A percentile compares a stretch with the other conserved stretches of the same genome.
Evolutionary conservation across 2,329 filamentous ascomycete genomes (phyloP).

Genomic region (Chalaropsis thielavioides): DNA sequence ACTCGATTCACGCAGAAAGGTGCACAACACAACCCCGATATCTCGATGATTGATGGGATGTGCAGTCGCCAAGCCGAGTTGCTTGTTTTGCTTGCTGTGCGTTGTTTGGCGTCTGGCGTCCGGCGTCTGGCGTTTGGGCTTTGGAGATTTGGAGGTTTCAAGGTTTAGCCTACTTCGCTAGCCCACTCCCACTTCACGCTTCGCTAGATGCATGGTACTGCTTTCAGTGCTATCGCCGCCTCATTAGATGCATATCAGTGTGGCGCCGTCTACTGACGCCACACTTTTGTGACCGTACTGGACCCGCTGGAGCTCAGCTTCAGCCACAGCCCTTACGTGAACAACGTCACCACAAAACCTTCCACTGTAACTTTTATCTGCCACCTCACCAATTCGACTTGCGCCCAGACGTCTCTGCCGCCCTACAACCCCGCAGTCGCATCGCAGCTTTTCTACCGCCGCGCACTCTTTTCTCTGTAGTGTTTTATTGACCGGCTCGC

Average conservation of each 20-base stretch:
- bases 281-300: not conserved
- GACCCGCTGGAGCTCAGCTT: not conserved
- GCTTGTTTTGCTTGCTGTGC: slow-evolving; percentile 3
- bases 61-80: not conserved
- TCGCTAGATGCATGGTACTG: slow-evolving; percentile 6
- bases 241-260: not conserved
- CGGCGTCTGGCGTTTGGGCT: not conserved
- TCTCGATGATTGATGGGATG: not conserved
- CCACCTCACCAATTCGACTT: not conserved
- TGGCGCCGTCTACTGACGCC: not conserved
- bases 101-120: slow-evolving; percentile 1
- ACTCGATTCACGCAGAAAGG: not conserved
- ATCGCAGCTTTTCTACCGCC: not conserved
- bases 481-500: too few relatives aligned
- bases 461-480: not conserved
- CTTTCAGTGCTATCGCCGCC: slow-evolving; percentile 9
- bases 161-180: not conserved
- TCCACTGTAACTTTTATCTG: not conserved
- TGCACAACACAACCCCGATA: not conserved
- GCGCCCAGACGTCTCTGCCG: not conserved
- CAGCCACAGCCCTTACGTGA: slow-evolving; percentile 2
- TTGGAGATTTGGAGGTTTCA: not conserved
- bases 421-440: not conserved
- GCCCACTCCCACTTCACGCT: not conserved
- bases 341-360: slow-evolving; percentile 4